These are phyloP conservation scores for Cyberlindnera subsufficiens DNA, from an alignment of 805 yeast species.

Conservation along the genomic window DNA sequence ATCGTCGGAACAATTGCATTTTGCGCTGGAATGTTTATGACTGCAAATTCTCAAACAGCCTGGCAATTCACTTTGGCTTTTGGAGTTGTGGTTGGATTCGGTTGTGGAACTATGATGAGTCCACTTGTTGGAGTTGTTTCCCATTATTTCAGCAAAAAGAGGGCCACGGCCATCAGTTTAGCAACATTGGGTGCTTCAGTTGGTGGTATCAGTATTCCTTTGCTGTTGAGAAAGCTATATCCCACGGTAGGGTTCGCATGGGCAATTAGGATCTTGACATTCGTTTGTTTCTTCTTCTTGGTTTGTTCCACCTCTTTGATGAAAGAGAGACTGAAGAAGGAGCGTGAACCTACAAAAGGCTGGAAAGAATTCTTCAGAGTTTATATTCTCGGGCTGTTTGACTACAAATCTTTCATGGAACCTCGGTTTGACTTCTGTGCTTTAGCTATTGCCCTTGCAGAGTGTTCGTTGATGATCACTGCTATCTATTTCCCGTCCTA, in stretches of 20 bases:
- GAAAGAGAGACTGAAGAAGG: constrained; percentile 27
- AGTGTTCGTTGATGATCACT: constrained; percentile 26
- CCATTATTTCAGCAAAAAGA: constrained; percentile 37
- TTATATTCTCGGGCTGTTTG: constrained; percentile 14
- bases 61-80: constrained; percentile 39
- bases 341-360: constrained; percentile 1
- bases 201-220: constrained; percentile 44
- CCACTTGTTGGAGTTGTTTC: constrained; percentile 40
- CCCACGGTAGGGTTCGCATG: constrained; percentile 38
- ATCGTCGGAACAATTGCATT: constrained; percentile 30
- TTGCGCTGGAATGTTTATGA: constrained; percentile 39
- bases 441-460: constrained; percentile 35
- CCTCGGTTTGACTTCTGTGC: constrained; percentile 36
- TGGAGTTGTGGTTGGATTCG: constrained; percentile 27
- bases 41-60: constrained; percentile 31
- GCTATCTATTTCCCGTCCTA: constrained; percentile 47
- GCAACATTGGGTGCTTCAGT: constrained; percentile 45
- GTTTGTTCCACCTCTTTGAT: constrained; percentile 21
- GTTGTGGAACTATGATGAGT: constrained; percentile 38
- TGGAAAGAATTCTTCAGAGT: neutral
- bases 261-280: constrained; percentile 44
- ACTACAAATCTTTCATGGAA: constrained; percentile 35
- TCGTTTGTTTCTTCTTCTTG: constrained; percentile 23
- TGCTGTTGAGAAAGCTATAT: constrained; percentile 36
- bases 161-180: constrained; percentile 39